Conservation (phyloP, 192 early-diverging fungal genomes). For the Mycoemilia scoparia region DNA sequence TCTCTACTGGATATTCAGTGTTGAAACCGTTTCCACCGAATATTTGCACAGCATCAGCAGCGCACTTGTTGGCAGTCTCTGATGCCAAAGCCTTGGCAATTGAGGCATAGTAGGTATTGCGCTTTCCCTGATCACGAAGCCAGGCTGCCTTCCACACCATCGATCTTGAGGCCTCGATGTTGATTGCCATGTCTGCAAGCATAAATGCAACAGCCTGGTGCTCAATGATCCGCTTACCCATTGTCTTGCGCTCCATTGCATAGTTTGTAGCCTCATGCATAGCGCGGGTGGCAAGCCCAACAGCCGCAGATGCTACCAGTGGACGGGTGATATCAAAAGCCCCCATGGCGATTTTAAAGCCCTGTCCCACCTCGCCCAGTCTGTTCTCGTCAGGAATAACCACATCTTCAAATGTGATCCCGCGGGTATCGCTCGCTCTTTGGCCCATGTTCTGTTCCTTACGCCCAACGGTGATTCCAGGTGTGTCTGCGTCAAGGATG, state of each 20-base stretch:
- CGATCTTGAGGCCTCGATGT: slow-evolving; percentile 69
- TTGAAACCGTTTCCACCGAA: slow-evolving; percentile 85
- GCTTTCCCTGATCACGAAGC: slow-evolving; percentile 68
- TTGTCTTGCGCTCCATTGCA: slow-evolving; percentile 80
- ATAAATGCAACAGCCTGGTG: slow-evolving; percentile 89
- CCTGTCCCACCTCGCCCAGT: slow-evolving; percentile 51
- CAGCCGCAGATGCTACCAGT: slow-evolving; percentile 70
- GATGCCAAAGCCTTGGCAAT: slow-evolving; percentile 83
- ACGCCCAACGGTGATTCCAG: slow-evolving; percentile 78
- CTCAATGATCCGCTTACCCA: slow-evolving; percentile 76
- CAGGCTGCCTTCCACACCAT: slow-evolving; percentile 74
- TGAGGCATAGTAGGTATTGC: slow-evolving; percentile 86
- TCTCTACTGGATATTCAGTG: slow-evolving; percentile 86
- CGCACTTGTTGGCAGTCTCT: slow-evolving; percentile 62
- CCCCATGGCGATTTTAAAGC: slow-evolving; percentile 96
- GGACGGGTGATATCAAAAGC: slow-evolving; percentile 91
- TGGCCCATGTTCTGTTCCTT: slow-evolving; percentile 99
- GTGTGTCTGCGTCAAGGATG: slow-evolving; percentile 78
- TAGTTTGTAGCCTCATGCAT: slow-evolving; percentile 86
- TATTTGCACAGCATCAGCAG: slow-evolving; percentile 84
- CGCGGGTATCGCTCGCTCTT: slow-evolving; percentile 77
- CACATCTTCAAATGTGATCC: slow-evolving; percentile 70
- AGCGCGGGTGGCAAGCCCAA: slow-evolving; percentile 78
- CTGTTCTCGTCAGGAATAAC: slow-evolving; percentile 65
- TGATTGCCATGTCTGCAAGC: slow-evolving; percentile 94